Evolutionary conservation across 208 protist genomes (phyloP).

Genomic region (Crithidia mellificae): DNA sequence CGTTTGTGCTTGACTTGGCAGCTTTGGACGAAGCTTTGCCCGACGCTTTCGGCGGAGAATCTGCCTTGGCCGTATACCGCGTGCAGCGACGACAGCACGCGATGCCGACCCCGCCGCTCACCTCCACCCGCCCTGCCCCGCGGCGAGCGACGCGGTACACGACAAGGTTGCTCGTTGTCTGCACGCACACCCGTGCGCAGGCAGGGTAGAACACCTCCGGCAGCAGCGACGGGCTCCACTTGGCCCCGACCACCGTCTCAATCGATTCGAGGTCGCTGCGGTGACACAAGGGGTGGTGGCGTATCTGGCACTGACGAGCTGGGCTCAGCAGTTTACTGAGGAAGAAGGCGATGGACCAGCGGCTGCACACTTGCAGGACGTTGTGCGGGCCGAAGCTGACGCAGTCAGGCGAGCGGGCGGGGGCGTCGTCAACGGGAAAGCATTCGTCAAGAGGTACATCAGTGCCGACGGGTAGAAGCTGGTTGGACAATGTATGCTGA

Average conservation of each 20-base stretch:
- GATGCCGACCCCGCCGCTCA: constrained; percentile 50
- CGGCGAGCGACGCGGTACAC: constrained; percentile 72
- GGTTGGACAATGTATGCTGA: too few relatives aligned
- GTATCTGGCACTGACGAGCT: constrained; percentile 32
- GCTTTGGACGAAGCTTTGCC: too few relatives aligned
- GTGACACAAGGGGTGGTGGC: constrained; percentile 38
- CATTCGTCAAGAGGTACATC: constrained; percentile 33
- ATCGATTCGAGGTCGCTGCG: constrained; percentile 27
- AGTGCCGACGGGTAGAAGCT: constrained; percentile 10
- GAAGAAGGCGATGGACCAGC: constrained; percentile 62
- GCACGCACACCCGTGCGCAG: constrained; percentile 60
- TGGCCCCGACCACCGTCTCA: constrained; percentile 54
- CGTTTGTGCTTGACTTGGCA: too few relatives aligned
- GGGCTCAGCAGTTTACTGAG: constrained; percentile 40
- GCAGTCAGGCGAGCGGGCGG: constrained; percentile 43
- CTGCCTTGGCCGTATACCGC: too few relatives aligned
- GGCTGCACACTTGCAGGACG: constrained; percentile 69
- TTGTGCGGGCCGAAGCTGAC: constrained; percentile 84
- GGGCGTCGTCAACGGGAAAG: constrained; percentile 44
- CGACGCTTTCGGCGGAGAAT: too few relatives aligned
- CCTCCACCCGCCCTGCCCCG: constrained; percentile 21
- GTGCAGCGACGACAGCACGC: constrained; percentile 18
- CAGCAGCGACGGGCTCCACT: constrained; percentile 58
- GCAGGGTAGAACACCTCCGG: constrained; percentile 69
- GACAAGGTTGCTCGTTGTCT: constrained; percentile 60